phyloP scores from a whole-genome alignment of 768 basidiomycete species.

The Lactarius deliciosus region DNA sequence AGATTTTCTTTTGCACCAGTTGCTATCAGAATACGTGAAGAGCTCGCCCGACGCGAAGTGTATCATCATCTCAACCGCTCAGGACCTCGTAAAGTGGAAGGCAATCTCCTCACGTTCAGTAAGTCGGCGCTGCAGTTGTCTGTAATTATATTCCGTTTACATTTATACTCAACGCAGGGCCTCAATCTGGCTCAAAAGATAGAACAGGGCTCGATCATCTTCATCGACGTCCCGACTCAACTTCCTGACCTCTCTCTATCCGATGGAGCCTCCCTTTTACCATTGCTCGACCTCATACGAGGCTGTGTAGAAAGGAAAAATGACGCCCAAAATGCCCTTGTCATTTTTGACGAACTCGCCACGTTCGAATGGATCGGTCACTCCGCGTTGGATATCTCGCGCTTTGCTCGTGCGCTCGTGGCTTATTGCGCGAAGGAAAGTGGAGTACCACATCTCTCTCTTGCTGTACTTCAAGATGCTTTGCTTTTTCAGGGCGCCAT shows the following conservation, averaged over 20 bases:
- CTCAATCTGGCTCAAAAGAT: constrained; percentile 23
- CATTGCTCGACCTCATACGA: constrained; percentile 29
- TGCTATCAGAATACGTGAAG: constrained; percentile 55
- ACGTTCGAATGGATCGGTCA: constrained; percentile 73
- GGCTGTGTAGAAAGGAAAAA: constrained; percentile 10
- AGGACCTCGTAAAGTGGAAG: constrained; percentile 59
- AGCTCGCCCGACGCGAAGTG: constrained; percentile 36
- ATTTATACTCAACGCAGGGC: constrained; percentile 14
- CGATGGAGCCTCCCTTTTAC: constrained; percentile 27
- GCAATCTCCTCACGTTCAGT: constrained; percentile 64
- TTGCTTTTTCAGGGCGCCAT: constrained; percentile 45
- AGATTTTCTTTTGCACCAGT: constrained; percentile 66
- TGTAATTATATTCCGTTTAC: neutral
- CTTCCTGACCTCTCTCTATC: constrained; percentile 32
- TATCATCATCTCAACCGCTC: constrained; percentile 58
- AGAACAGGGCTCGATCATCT: constrained; percentile 40
- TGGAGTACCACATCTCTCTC: neutral
- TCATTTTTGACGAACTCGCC: constrained; percentile 72
- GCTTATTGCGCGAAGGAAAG: constrained; percentile 56
- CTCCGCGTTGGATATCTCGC: constrained; percentile 47
- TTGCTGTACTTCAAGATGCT: neutral
- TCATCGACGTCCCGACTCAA: constrained; percentile 52
- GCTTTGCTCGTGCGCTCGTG: constrained; percentile 60
- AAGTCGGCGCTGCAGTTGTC: constrained; percentile 32
- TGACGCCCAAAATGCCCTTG: constrained; percentile 36